Percentiles rank a stretch among this genome's conserved stretches.
Conservation (phyloP, 2,329 filamentous ascomycete species). For the Botrytis aclada region DNA sequence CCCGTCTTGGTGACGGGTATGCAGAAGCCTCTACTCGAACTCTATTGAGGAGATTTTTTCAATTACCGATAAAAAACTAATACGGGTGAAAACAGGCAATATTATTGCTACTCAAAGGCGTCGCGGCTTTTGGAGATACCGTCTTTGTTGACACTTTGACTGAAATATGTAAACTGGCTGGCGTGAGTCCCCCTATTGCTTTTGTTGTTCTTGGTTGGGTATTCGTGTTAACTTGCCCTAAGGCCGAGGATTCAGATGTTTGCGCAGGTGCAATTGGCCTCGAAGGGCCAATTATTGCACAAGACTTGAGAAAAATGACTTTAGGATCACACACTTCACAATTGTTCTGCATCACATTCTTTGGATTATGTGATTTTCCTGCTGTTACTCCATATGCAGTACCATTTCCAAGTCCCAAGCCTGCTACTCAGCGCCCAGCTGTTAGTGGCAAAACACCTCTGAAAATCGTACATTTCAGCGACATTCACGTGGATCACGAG, state of each 20-base stretch:
- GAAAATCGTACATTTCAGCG: conserved; percentile 43
- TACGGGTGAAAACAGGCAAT: conserved; percentile 28
- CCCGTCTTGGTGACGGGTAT: neutral
- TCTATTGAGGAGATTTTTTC: neutral
- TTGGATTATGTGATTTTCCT: conserved; percentile 44
- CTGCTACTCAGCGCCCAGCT: conserved; percentile 37
- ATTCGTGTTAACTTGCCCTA: neutral
- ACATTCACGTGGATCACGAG: conserved; percentile 43
- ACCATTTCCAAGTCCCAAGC: conserved; percentile 38
- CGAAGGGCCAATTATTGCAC: conserved; percentile 54
- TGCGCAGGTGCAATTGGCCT: conserved; percentile 47
- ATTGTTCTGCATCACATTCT: conserved; percentile 51
- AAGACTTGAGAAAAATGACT: conserved; percentile 47
- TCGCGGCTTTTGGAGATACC: conserved; percentile 44
- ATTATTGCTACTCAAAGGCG: conserved; percentile 44
- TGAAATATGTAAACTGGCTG: conserved; percentile 37
- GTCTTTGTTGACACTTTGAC: conserved; percentile 42
- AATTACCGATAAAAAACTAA: neutral
- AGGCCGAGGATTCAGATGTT: conserved; percentile 36
- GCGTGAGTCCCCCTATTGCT: conserved; percentile 24
- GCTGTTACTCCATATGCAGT: conserved; percentile 38
- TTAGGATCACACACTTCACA: conserved; percentile 50
- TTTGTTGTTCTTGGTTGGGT: neutral
- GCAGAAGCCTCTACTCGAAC: neutral
- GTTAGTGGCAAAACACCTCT: conserved; percentile 40